Conservation (phyloP, 305 asterid species). For the Plantago coronopus region DNA sequence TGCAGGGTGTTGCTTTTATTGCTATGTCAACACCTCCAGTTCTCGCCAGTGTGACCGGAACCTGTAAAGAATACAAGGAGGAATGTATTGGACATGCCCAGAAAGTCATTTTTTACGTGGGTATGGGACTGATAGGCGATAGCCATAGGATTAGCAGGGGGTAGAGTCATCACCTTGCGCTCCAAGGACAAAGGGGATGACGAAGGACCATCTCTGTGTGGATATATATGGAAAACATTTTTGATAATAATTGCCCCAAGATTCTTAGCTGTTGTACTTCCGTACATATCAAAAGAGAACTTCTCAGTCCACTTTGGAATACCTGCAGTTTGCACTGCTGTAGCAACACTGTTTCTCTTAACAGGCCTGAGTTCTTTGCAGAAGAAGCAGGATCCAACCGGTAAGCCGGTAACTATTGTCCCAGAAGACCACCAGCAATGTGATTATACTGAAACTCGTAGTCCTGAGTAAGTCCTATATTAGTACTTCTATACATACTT, state of each 20-base stretch:
- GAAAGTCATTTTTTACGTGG: constrained; percentile 34
- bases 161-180: neutral
- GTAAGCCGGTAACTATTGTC: no score
- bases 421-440: no score
- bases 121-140: constrained; percentile 34
- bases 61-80: constrained; percentile 38
- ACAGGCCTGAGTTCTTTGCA: constrained; percentile 33
- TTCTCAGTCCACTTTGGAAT: constrained; percentile 47
- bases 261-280: constrained; percentile 7
- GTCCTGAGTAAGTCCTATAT: no score
- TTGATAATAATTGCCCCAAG: neutral
- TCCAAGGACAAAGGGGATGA: neutral
- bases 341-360: constrained; percentile 36
- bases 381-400: no score
- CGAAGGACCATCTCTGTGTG: neutral
- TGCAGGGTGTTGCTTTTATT: constrained; percentile 43
- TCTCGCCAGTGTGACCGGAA: constrained; percentile 35
- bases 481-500: no score
- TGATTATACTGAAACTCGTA: no score
- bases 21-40: constrained; percentile 58
- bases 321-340: constrained; percentile 39
- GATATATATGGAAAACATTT: neutral
- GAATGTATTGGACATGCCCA: constrained; percentile 53
- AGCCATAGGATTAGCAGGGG: constrained; percentile 32
- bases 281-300: constrained; percentile 37